phyloP scores from a whole-genome alignment of 2,329 filamentous ascomycete species.

The Leptographium radiaticola region DNA sequence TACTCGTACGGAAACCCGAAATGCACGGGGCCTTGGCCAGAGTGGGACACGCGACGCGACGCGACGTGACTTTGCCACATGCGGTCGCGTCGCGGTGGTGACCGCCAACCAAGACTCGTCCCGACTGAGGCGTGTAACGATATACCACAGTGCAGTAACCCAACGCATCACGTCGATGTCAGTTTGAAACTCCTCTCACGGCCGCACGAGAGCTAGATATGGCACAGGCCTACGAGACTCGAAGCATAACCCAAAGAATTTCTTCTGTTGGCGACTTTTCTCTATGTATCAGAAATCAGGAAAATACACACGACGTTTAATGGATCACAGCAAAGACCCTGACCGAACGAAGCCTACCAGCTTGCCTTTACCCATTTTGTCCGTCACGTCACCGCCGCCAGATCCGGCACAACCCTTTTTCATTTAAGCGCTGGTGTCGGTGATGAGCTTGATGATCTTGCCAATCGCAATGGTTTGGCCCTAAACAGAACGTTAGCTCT shows the following conservation, averaged over 20 bases:
- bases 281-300: not conserved
- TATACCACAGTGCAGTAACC: too few relatives aligned
- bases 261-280: not conserved
- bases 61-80: slow-evolving; percentile 2
- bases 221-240: too few relatives aligned
- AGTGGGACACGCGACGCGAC: slow-evolving; percentile 6
- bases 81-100: not conserved
- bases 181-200: too few relatives aligned
- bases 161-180: too few relatives aligned
- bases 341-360: not conserved
- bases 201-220: too few relatives aligned
- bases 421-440: slow-evolving; percentile 10
- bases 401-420: too few relatives aligned
- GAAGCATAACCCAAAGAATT: not conserved
- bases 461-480: slow-evolving; percentile 99
- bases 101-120: not conserved
- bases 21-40: too few relatives aligned
- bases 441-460: slow-evolving; percentile 85
- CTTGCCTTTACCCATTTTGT: too few relatives aligned
- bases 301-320: not conserved
- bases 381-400: too few relatives aligned
- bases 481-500: slow-evolving; percentile 27
- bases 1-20: not conserved
- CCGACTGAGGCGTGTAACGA: too few relatives aligned
- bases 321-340: not conserved